Base-by-base conservation (phyloP, 108 stramenopile genomes). In the Craspedostauros australis region DNA sequence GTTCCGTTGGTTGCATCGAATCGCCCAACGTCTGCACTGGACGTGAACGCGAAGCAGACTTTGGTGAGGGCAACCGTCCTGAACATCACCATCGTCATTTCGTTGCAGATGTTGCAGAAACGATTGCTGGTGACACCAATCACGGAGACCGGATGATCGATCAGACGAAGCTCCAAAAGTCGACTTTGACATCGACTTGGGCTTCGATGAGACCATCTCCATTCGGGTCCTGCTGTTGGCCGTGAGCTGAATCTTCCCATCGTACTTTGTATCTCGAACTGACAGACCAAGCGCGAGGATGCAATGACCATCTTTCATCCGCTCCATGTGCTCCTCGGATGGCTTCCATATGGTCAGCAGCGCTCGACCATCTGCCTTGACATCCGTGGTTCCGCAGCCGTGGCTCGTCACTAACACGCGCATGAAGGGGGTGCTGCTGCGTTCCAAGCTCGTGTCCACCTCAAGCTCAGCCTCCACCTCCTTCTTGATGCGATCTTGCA, bases 281-380 rank as follows among this genome's bases (percentile, higher is more conserved):
- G 55, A 53, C 26, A 88, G 47, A 39, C 84, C 75, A 34, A 68
- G 68, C 37, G 82, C 52, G 39, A 78, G 43, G 3, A 93, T 27
- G 11, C 66, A 53, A 7, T 53, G 24, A 1, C 86, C 84, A 39
- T 89, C 85, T 39, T 66, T 65, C 3, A 93, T 31, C 5, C 67
- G 37, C 5, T 65, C 53, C 43, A 80, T 54, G 52, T 86, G 82
- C 16, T 84, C 80, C 23, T 86, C 87, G 1, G 80, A 62, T 20
- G 78, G 76, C 18, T 77, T 50, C 85, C 87, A 87, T n/a, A 88
- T 54, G 14, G 84, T 86, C 1, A 91, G 57, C 27, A 73, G 60
- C 3, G 62, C 73, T n/a, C 30, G 39, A 3, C 64, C 60, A 5
- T 47, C 39, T 34, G 57, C 63, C 48, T 62, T 39, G 31, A 26